phyloP scores from a whole-genome alignment of 2,329 filamentous ascomycete species.

The Emericellopsis atlantica region DNA sequence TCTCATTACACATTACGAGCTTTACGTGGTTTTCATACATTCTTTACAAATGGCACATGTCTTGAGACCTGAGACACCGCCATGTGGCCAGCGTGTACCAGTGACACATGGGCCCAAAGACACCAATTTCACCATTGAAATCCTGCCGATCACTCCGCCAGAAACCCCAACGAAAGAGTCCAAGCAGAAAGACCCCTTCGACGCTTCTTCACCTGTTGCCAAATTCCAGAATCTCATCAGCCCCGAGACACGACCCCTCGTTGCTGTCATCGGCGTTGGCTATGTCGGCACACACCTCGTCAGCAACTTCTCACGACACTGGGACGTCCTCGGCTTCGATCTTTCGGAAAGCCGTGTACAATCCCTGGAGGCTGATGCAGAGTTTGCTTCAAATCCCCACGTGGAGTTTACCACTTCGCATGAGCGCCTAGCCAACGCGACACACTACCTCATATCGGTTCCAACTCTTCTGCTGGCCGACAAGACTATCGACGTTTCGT shows the following conservation, averaged over 20 bases:
- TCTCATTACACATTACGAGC: no score
- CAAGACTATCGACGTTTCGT: constrained; percentile 33
- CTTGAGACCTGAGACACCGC: no score
- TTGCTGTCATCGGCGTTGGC: constrained; percentile 39
- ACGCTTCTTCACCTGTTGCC: no score
- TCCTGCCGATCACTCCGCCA: no score
- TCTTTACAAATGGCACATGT: no score
- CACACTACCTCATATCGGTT: constrained; percentile 39
- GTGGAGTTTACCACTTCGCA: constrained; percentile 24
- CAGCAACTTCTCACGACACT: constrained; percentile 23
- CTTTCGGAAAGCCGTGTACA: constrained; percentile 24
- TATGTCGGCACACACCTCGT: constrained; percentile 39
- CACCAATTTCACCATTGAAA: no score
- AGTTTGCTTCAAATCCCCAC: constrained; percentile 12
- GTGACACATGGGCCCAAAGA: no score
- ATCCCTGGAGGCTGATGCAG: constrained; percentile 12
- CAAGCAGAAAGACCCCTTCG: no score
- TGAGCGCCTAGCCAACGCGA: constrained; percentile 24
- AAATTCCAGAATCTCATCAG: constrained; percentile 1
- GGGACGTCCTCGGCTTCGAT: constrained; percentile 32
- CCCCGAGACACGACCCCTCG: constrained; percentile 15
- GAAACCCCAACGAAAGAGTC: no score
- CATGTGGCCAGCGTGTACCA: no score
- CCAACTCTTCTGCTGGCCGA: constrained; percentile 34
- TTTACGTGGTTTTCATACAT: no score